Evolutionary conservation across 345 rosid species (phyloP), one percentile per base, ranked within the genome.

Genomic region (Psidium friedrichsthalianum): DNA sequence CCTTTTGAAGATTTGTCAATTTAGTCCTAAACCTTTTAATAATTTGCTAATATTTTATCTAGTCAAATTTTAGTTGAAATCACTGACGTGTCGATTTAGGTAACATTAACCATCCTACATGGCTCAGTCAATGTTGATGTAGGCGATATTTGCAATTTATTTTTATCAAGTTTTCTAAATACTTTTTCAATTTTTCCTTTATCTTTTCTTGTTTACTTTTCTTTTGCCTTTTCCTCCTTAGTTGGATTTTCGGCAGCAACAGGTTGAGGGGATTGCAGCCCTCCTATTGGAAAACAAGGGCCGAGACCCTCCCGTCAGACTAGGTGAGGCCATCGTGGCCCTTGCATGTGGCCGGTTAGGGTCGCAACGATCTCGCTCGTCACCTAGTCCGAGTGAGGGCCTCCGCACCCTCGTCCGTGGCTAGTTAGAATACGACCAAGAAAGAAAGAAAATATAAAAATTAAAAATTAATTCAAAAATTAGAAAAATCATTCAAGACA

Each of bases 91-190:
- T 5, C 3, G 40, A 59, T 59, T 20, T 59, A 59, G 74, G 13
- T 1, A 3, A 2, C 1, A 1, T 1, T 2, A 0, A 27, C 36
- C 20, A 6, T 59, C 18, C 5, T 5, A 13, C 36, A 6, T 13
- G 36, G 36, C 55, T 13, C 13, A 18, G 18, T 59, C 4, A 1
- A 0, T 59, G 20, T 3, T 27, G 5, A 3, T 6, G 4, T 59
- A 59, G 27, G 14, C 0, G 2, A 3, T 27, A n/a, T 27, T 59
- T 59, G 27, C 18, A 27, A n/a, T 13, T 58, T 58, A 10, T 59
- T 59, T 25, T 13, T 59, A n/a, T 44, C 47, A 59, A n/a, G 13
- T 6, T 59, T 58, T 59, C 27, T 11, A 18, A 59, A n/a, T 27
- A 6, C 47, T 44, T 59, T 57, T 59, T 59, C 8, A 12, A 24